A percentile compares a stretch with the other conserved stretches of the same genome.
These are phyloP conservation scores for Pseudogymnoascus sp. DNA, from an alignment of 2,329 filamentous ascomycete genomes.

Conservation along the genomic window DNA sequence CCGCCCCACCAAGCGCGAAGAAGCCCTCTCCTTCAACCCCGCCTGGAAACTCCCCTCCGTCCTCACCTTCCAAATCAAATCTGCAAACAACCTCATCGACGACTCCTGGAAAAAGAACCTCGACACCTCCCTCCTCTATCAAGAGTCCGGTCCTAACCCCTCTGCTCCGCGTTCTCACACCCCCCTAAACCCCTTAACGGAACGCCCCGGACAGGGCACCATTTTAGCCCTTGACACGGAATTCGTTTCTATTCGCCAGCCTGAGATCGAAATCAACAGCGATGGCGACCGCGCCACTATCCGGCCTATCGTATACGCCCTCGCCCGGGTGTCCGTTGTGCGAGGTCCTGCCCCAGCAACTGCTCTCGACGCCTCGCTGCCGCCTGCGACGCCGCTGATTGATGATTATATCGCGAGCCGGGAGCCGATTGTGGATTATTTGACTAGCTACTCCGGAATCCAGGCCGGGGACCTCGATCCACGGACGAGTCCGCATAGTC, in stretches of 20 bases:
- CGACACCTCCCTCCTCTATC: slow-evolving; percentile 77
- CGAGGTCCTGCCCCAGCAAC: slow-evolving; percentile 44
- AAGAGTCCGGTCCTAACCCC: slow-evolving; percentile 45
- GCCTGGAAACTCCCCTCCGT: slow-evolving; percentile 91
- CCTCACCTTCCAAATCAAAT: slow-evolving; percentile 75
- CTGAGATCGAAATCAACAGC: slow-evolving; percentile 93
- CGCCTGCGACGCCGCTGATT: slow-evolving; percentile 82
- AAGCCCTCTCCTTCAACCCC: slow-evolving; percentile 82
- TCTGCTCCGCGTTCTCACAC: slow-evolving; percentile 38
- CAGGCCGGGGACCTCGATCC: slow-evolving; percentile 77
- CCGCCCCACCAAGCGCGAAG: slow-evolving; percentile 66
- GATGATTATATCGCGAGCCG: slow-evolving; percentile 94
- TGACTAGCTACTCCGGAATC: slow-evolving; percentile 92
- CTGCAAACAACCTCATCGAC: slow-evolving; percentile 73
- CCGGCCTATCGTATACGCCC: slow-evolving; percentile 77
- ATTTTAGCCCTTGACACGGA: slow-evolving; percentile 91
- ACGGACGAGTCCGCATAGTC: slow-evolving; percentile 66
- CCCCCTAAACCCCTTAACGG: slow-evolving; percentile 36
- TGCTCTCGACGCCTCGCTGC: slow-evolving; percentile 46
- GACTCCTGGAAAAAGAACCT: slow-evolving; percentile 77
- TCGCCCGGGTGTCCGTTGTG: slow-evolving; percentile 88
- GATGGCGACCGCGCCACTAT: slow-evolving; percentile 90
- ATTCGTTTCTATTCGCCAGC: slow-evolving; percentile 86
- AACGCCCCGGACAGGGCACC: slow-evolving; percentile 62
- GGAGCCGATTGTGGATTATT: slow-evolving; percentile 88